Percentiles rank a stretch among this genome's conserved stretches.
Conservation (phyloP, 495 filamentous ascomycete genomes). For the Cryomyces minteri region DNA sequence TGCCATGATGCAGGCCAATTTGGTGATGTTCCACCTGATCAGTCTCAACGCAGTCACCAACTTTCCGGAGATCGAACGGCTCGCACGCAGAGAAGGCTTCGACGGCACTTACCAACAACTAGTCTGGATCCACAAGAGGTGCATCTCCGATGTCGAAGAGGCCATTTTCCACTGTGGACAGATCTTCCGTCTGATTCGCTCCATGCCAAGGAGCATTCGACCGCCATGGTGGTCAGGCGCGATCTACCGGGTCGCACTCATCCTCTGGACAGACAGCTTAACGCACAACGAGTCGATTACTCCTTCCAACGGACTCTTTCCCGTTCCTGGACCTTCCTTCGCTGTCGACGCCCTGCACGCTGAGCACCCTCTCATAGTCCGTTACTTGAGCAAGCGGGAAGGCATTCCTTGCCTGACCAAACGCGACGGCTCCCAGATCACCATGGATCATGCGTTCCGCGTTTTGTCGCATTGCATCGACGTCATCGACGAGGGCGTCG, state of each 20-base stretch:
- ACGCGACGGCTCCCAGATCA: slow-evolving; percentile 17
- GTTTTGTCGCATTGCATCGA: slow-evolving; percentile 22
- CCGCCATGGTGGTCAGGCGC: slow-evolving; percentile 25
- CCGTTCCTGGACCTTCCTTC: slow-evolving; percentile 13
- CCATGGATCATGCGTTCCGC: slow-evolving; percentile 14
- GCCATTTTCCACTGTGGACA: slow-evolving; percentile 43
- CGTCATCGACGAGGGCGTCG: slow-evolving; percentile 20
- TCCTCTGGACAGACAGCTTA: slow-evolving; percentile 21
- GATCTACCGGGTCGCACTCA: slow-evolving; percentile 20
- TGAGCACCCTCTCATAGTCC: slow-evolving; percentile 19
- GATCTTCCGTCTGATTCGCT: slow-evolving; percentile 30
- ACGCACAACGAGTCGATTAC: slow-evolving; percentile 14
- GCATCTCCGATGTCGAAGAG: slow-evolving; percentile 34
- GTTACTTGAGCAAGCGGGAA: slow-evolving; percentile 21
- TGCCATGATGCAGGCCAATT: slow-evolving; percentile 29
- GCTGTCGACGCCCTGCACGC: slow-evolving; percentile 17
- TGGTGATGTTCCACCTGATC: slow-evolving; percentile 47
- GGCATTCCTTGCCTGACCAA: slow-evolving; percentile 20
- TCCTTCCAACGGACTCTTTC: slow-evolving; percentile 9
- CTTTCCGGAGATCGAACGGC: slow-evolving; percentile 38
- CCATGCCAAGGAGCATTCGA: slow-evolving; percentile 19
- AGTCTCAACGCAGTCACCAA: slow-evolving; percentile 38
- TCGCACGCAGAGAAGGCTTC: slow-evolving; percentile 32
- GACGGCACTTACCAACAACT: slow-evolving; percentile 30
- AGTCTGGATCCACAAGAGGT: slow-evolving; percentile 27